Percentiles rank a stretch among this genome's conserved stretches.
Conservation (phyloP, 768 basidiomycete genomes). For the Leccinum ochraceum region DNA sequence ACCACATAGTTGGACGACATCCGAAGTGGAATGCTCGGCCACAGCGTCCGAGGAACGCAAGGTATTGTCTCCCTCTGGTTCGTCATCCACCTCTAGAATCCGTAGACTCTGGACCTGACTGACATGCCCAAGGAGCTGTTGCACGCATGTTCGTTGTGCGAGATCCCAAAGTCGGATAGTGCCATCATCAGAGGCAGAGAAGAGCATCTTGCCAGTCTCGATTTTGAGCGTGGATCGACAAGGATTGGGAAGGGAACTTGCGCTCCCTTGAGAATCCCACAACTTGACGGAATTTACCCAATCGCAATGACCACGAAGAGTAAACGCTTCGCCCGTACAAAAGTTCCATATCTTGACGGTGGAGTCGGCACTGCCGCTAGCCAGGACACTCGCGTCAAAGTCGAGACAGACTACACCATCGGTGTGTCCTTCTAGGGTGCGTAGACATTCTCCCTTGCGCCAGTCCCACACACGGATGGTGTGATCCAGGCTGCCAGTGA, state of each 20-base stretch:
- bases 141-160: constrained; percentile 72
- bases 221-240: constrained; percentile 50
- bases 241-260: constrained; percentile 13
- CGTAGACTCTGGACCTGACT: constrained; percentile 93
- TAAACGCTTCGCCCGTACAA: constrained; percentile 87
- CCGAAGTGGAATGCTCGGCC: constrained; percentile 17
- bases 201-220: constrained; percentile 89
- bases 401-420: constrained; percentile 90
- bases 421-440: constrained; percentile 87
- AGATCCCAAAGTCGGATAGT: constrained; percentile 96
- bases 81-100: constrained; percentile 68
- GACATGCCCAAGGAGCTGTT: constrained; percentile 85
- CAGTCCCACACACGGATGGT: constrained; percentile 97
- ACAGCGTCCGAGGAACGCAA: constrained; percentile 14
- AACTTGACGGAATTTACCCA: constrained; percentile 96
- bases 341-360: constrained; percentile 97
- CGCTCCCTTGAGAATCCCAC: constrained; percentile 62
- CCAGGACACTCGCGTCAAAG: constrained; percentile 90
- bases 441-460: constrained; percentile 84
- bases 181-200: constrained; percentile 95
- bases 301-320: constrained; percentile 87
- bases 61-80: constrained; percentile 28
- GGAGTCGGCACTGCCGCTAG: constrained; percentile 91
- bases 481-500: constrained; percentile 95
- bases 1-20: constrained; percentile 17